phyloP scores from a whole-genome alignment of 176 grass and related monocot genomes.

The Puccinellia tenuiflora region DNA sequence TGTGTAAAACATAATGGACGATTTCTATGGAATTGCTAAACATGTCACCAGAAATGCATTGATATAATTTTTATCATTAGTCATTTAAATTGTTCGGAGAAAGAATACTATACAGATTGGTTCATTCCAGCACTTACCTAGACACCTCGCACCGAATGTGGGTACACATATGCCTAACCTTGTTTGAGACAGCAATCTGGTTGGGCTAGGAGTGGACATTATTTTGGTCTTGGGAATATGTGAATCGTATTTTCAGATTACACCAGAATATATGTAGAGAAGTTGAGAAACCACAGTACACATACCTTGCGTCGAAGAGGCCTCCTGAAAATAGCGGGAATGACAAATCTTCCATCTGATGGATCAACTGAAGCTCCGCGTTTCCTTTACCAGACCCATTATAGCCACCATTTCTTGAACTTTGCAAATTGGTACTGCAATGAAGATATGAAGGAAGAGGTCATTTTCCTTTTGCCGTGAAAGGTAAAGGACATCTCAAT shows the following conservation, averaged over 20 bases:
- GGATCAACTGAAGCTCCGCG: conserved; percentile 69
- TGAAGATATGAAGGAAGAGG: background rate
- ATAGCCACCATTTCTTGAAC: conserved; percentile 39
- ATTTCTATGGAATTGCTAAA: background rate
- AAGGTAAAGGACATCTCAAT: too few species aligned
- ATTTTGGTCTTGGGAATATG: too few species aligned
- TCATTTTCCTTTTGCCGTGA: too few species aligned
- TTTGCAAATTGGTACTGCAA: conserved; percentile 55
- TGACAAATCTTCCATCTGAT: conserved; percentile 64
- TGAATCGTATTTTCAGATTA: too few species aligned
- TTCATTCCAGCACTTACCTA: conserved; percentile 57
- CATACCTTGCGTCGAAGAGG: conserved; percentile 30
- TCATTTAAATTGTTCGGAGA: background rate
- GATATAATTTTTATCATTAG: too few species aligned
- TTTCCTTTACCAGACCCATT: conserved; percentile 36
- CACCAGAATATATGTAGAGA: too few species aligned
- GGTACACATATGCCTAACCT: conserved; percentile 26
- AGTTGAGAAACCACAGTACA: background rate
- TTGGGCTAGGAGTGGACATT: conserved; percentile 12
- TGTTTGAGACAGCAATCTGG: too few species aligned
- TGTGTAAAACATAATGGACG: too few species aligned
- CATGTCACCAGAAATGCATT: background rate
- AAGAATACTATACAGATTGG: conserved; percentile 10
- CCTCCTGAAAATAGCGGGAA: conserved; percentile 21
- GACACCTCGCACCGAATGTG: conserved; percentile 26